Evolutionary conservation across 148 eudicot species (phyloP).

Genomic region (Diospyros kaki): DNA sequence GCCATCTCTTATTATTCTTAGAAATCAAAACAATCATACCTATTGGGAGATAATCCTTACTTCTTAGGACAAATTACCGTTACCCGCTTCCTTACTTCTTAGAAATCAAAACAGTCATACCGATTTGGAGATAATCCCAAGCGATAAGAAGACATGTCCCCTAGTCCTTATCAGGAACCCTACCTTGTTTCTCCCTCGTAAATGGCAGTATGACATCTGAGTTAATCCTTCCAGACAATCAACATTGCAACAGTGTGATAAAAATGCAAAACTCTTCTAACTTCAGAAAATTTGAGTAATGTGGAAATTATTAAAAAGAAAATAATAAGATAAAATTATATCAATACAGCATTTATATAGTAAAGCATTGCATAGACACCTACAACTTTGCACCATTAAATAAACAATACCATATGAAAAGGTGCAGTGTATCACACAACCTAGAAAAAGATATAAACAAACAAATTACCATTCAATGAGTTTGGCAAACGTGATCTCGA

Average conservation of each 20-base stretch:
- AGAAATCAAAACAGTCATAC: background rate
- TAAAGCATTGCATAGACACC: too few species aligned
- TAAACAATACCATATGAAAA: background rate
- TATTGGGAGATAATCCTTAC: too few species aligned
- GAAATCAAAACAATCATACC: background rate
- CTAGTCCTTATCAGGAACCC: background rate
- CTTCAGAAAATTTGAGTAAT: too few species aligned
- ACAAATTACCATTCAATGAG: conserved; percentile 69
- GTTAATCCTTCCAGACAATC: too few species aligned
- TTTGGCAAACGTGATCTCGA: conserved; percentile 83
- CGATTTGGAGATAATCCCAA: background rate
- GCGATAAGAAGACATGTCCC: background rate
- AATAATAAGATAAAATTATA: too few species aligned
- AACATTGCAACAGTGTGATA: too few species aligned
- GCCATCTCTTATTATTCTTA: background rate
- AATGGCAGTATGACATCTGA: too few species aligned
- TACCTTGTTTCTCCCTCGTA: background rate
- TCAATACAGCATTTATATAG: too few species aligned
- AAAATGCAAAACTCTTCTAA: too few species aligned
- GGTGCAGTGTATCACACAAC: background rate
- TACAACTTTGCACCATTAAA: too few species aligned
- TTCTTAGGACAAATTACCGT: too few species aligned
- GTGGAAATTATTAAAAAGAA: too few species aligned
- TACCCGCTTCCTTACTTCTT: background rate
- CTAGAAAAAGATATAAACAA: background rate